Evolutionary conservation across 1,139 yeast species (phyloP), one percentile per base, ranked within the genome.

Genomic region (Suhomyces bokatorum): DNA sequence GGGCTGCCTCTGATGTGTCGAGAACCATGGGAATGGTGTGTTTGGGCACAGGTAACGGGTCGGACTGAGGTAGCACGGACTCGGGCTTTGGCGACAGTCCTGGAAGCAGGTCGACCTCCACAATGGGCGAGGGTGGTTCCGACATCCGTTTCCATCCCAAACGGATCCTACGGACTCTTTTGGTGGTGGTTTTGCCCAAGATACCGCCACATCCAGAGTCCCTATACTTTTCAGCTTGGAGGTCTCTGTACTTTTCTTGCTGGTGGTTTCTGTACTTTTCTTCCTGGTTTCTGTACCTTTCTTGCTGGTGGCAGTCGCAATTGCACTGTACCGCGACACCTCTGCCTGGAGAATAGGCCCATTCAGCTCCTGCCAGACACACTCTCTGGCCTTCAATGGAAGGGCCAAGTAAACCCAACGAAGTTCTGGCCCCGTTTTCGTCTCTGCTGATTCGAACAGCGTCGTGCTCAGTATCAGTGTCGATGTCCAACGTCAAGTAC

Each of bases 401-500:
- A 20, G 24, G 24, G 2, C 9, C 2, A 7, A 5, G 9, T 20
- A 7, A 20, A 2, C 6, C 9, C 24, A 20, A 4, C 2, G 24
- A 7, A 2, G 8, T 20, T 7, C 24, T 20, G 8, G 24, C 24
- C 8, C 8, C 24, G 8, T 5, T 2, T 20, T 5, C 9, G 8
- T 20, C 24, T 8, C 24, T 20, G 8, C 24, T 20, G 9, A 20
- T 20, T 6, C 24, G 24, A 7, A 20, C 7, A 20, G 24, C 24
- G 24, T 20, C 24, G 24, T 20, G 4, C 6, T 20, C 24, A 5
- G 34, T n/a, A 4, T 26, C 14, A 12, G 38, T 15, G 17, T 30
- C 37, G 16, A 33, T 42, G n/a, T 35, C 48, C 34, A 52, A 13
- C 6, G 46, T 37, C 33, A 60, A 47, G 39, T 54, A 59, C 44